These are phyloP conservation scores for Rauvolfia tetraphylla DNA, from an alignment of 257 asterid genomes.

Conservation along the genomic window DNA sequence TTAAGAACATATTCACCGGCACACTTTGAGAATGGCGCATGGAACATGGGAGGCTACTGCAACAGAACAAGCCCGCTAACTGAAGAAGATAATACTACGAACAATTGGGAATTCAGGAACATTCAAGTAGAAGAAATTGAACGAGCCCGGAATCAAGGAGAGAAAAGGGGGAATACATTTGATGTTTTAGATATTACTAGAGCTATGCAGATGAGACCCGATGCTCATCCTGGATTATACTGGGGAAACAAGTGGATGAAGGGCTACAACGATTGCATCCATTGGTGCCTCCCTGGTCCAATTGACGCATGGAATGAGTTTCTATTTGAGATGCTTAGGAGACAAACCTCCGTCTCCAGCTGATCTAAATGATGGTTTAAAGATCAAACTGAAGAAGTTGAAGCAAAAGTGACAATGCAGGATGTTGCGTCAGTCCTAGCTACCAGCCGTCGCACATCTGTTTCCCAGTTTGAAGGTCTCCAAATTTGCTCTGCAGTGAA, in stretches of 20 bases:
- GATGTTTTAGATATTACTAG: conserved; percentile 40
- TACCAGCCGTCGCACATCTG: background rate
- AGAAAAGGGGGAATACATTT: conserved; percentile 20
- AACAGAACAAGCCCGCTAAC: conserved; percentile 31
- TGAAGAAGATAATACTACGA: conserved; percentile 17
- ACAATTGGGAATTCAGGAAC: conserved; percentile 23
- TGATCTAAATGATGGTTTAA: background rate
- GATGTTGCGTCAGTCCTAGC: too few species aligned
- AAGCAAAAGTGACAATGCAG: background rate
- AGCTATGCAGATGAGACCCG: conserved; percentile 44
- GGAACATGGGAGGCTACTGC: conserved; percentile 49
- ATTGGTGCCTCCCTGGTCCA: conserved; percentile 57
- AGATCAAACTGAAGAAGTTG: background rate
- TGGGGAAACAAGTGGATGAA: conserved; percentile 37
- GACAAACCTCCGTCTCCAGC: background rate
- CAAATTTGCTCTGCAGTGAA: background rate
- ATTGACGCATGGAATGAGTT: conserved; percentile 45
- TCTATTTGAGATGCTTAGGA: conserved; percentile 25
- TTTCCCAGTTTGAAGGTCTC: background rate
- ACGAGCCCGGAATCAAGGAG: conserved; percentile 17
- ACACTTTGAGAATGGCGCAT: conserved; percentile 46
- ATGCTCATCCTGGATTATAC: conserved; percentile 41
- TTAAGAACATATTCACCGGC: conserved; percentile 42
- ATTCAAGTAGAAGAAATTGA: conserved; percentile 40
- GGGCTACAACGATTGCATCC: conserved; percentile 51